Conservation (phyloP, 2,329 filamentous ascomycete genomes). For the Arthrobotrys entomopaga region DNA sequence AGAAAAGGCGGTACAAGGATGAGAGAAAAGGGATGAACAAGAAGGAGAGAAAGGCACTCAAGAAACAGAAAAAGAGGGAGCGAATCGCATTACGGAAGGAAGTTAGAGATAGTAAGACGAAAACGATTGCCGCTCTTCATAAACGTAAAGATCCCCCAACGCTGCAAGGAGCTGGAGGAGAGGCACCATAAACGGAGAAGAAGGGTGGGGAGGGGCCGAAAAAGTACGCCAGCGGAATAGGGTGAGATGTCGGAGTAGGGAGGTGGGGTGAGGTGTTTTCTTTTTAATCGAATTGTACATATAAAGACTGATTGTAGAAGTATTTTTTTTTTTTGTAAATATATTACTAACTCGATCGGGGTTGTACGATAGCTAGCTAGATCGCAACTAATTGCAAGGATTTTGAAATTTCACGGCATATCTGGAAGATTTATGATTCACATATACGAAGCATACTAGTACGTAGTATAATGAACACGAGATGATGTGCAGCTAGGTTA, state of each 20-base stretch:
- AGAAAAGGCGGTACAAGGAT: neutral
- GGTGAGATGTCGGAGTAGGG: constrained; percentile 8
- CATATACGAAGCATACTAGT: neutral
- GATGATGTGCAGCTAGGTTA: too few species aligned
- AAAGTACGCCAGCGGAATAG: neutral
- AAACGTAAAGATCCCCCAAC: constrained; percentile 12
- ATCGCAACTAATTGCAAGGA: too few species aligned
- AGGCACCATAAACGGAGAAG: neutral
- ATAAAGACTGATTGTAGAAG: neutral
- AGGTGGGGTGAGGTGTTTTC: constrained; percentile 13
- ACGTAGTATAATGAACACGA: neutral
- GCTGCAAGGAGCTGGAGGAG: neutral
- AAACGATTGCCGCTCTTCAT: constrained; percentile 3
- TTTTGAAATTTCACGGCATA: neutral
- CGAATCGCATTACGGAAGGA: constrained; percentile 24
- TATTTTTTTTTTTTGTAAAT: constrained; percentile 4
- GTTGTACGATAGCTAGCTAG: constrained; percentile 3
- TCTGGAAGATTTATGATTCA: neutral
- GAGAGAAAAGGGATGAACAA: constrained; percentile 3
- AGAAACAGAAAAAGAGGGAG: constrained; percentile 28
- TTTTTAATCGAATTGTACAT: neutral
- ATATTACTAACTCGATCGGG: constrained; percentile 7
- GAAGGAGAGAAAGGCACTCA: constrained; percentile 32
- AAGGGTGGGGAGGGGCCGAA: neutral
- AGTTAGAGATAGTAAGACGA: constrained; percentile 26